Evolutionary conservation across 371 early-diverging fungal species (phyloP), one percentile per base, ranked within the genome.

Genomic region (Amoeboaphelidium occidentale): DNA sequence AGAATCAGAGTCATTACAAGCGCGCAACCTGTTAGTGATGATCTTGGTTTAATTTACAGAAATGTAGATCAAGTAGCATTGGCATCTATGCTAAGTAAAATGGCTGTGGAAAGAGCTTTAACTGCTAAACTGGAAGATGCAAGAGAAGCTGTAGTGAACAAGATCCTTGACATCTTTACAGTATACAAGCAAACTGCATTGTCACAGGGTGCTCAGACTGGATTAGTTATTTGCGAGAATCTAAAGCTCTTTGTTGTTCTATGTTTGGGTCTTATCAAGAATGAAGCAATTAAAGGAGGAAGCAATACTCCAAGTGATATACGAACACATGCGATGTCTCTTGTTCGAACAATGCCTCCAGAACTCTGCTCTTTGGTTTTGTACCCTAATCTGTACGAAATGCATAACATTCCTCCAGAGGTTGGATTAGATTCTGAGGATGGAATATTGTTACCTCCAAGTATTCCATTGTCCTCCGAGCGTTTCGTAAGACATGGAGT

Each of bases 1-100:
- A 79, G 93, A 42, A 97, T 99, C 57, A 76, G 98, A 46, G 90
- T 98, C 0, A 58, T 92, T 39, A 99, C 96, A 0, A 63, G 88
- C 54, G 79, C 82, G 13, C 61, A 96, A 20, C 94, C 97, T 3
- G 82, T 86, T 2, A 82, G 81, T 2, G 74, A 65, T 48, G 77
- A 72, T 42, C 63, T 87, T 23, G 69, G 74, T 22, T 90, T 89
- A 45, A 49, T 92, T 14, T 88, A 81, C 62, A 66, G 73, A 23
- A 68, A 75, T 24, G 84, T 79, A 1, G 90, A 96, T 59, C 82
- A 81, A 62, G 64, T 72, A 23, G 89, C 91, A 69, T 92, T 45
- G 69, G 82, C 0, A 50, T 67, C 78, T 3, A 67, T 88, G 51
- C 60, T 89, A 52, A 73, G 79, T 6, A 81, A 81, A 58, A 96